Evolutionary conservation across 1,284 basidiomycete species (phyloP), one percentile per base, ranked within the genome.

Genomic region (Sanghuangporus weigelae): DNA sequence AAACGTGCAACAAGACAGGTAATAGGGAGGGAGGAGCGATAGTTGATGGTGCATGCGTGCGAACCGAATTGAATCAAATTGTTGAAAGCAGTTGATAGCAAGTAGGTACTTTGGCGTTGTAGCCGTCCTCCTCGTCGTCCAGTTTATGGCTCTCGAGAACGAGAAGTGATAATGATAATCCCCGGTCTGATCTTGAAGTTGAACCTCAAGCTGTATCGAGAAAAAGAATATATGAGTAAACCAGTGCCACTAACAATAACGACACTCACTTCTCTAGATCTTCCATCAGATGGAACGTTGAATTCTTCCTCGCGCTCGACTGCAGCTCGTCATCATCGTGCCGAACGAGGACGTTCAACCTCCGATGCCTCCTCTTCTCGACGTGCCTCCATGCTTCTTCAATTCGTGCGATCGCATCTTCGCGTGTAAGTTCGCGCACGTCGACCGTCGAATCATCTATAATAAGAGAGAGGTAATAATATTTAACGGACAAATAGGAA

Each of bases 321-420:
- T 39, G 49, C 1, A 46, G 44, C 21, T 46, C 44, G 7, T 63
- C 55, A 23, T 65, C 64, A 40, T 62, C 64, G 23, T 65, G 60
- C 42, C 38, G 40, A 19, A 65, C 64, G 26, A 59, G 50, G 23
- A 65, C 38, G 42, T 59, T 62, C 57, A 65, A 39, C 8, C 57
- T 16, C 16, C 56, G 39, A n/a, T 55, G 57, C 7, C 51, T 46
- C 21, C 55, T 62, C 35, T 57, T 62, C 50, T 55, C 57, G 3
- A 65, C 64, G 11, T n/a, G 16, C 39, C 48, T 65, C 64, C 64
- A 65, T n/a, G 57, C 60, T 57, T 65, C 60, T 39, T 62, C 56
- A 48, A 65, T 62, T 16, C 53, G 46, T 11, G 49, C 36, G 26
- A 56, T 50, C n/a, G 60, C 60, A 16, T 39, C 42, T 35, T 65